Evolutionary conservation across 495 filamentous ascomycete genomes (phyloP).

Genomic region (Pseudevernia furfuracea): DNA sequence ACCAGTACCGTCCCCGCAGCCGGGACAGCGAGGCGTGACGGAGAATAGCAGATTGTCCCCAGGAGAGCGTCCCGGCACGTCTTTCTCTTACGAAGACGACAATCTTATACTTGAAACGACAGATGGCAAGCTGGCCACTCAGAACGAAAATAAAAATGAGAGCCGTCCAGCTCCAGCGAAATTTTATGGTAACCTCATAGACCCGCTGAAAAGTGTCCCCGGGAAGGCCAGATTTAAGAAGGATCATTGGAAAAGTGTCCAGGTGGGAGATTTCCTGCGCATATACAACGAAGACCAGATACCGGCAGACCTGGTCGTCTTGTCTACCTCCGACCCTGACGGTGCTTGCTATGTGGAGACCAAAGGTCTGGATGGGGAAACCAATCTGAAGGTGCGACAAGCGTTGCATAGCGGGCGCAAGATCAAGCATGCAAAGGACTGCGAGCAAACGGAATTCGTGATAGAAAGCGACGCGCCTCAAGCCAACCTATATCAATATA

Average conservation of each 20-base stretch:
- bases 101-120: conserved; percentile 4
- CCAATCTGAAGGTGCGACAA: conserved; percentile 91
- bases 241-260: conserved; percentile 90
- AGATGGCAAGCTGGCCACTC: conserved; percentile 33
- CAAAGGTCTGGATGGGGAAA: conserved; percentile 96
- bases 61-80: conserved; percentile 31
- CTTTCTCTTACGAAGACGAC: conserved; percentile 26
- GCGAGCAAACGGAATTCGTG: conserved; percentile 76
- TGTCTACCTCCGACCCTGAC: conserved; percentile 92
- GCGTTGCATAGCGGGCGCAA: conserved; percentile 77
- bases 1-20: conserved; percentile 75
- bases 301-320: conserved; percentile 86
- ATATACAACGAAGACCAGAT: conserved; percentile 95
- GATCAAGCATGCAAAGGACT: conserved; percentile 84
- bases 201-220: conserved; percentile 49
- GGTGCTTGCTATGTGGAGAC: conserved; percentile 97
- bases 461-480: conserved; percentile 91
- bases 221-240: conserved; percentile 75
- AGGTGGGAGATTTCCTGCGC: conserved; percentile 94
- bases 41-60: conserved; percentile 27
- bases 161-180: conserved; percentile 31
- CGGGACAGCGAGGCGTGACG: conserved; percentile 36
- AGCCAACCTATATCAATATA: conserved; percentile 89
- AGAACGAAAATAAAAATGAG: conserved; percentile 24
- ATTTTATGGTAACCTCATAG: conserved; percentile 59